Evolutionary conservation across 169 alveolate species (phyloP), one percentile per base, ranked within the genome.

Genomic region (Plasmodium yoelii): DNA sequence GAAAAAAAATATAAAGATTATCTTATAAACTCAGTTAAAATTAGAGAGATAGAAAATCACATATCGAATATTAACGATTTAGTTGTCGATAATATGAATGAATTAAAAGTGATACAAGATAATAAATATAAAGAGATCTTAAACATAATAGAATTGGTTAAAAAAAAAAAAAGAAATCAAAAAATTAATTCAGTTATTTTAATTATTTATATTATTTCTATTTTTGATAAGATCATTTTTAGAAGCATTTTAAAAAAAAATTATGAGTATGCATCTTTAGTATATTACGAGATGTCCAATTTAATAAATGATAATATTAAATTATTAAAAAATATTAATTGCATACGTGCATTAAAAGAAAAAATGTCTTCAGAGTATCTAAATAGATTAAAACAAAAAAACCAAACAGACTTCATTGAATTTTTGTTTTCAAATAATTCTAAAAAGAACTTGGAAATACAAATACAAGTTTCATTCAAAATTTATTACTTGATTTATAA

Each of bases 331-430:
- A 56, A 82, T 28, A 68, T 82, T 34, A 82, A 65, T 18, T 82
- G 84, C 49, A 24, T 82, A 67, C 47, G 15, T 70, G 47, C 55
- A 53, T 82, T 67, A 28, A 82, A 82, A 53, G 73, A 67, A 55
- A 82, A 82, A 51, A 82, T 67, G 67, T 47, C 39, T 60, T 51
- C 75, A 3, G 74, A 55, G 22, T 82, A 82, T 56, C 68, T 82
- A 49, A 61, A 82, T 64, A 82, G 82, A 82, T 67, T 82, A 70
- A 82, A 82, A 61, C 84, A 82, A 82, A 82, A 65, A 61, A 82
- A 82, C 68, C 84, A 82, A 49, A 67, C 84, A 67, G 47, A 49
- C 18, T 82, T 82, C 56, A 65, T 82, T 61, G 84, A 82, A 5
- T 82, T 82, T 13, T 65, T 82, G 65, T 82, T 82, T 82, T 12